phyloP scores from a whole-genome alignment of 1,284 basidiomycete genomes.

The Rhodotorula sp. region DNA sequence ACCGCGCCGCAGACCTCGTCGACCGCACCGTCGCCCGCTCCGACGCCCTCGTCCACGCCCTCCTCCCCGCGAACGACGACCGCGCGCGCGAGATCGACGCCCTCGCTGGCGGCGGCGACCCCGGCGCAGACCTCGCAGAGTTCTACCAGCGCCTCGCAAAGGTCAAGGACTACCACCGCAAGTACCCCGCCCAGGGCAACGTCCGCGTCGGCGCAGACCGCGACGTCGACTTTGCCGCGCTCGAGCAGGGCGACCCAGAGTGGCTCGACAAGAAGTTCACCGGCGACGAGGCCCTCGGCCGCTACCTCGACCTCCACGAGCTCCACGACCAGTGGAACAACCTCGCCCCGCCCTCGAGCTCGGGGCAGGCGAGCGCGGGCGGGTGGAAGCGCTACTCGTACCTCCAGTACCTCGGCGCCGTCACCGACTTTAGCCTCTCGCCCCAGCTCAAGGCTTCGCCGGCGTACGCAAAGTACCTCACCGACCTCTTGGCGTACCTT shows the following conservation, averaged over 20 bases:
- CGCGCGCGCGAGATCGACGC: conserved; percentile 54
- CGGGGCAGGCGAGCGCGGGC: conserved; percentile 52
- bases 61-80: conserved; percentile 54
- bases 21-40: conserved; percentile 58
- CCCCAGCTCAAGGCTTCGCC: conserved; percentile 36
- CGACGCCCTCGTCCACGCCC: conserved; percentile 45
- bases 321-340: conserved; percentile 89
- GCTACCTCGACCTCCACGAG: conserved; percentile 89
- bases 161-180: conserved; percentile 92
- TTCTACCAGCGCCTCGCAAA: conserved; percentile 92
- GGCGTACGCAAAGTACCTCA: conserved; percentile 68
- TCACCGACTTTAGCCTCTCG: conserved; percentile 34
- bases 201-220: conserved; percentile 40
- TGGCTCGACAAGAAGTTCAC: conserved; percentile 80
- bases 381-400: conserved; percentile 64
- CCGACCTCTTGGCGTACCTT: conserved; percentile 77
- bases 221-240: conserved; percentile 46
- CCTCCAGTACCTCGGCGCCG: conserved; percentile 74
- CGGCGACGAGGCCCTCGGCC: conserved; percentile 92
- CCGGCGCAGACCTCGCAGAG: conserved; percentile 73
- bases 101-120: conserved; percentile 52
- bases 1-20: conserved; percentile 50
- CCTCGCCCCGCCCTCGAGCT: conserved; percentile 58
- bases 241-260: conserved; percentile 41
- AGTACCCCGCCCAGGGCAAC: conserved; percentile 85